A percentile compares a stretch with the other conserved stretches of the same genome.
Evolutionary conservation across 2,329 filamentous ascomycete genomes (phyloP).

Genomic region (Venturia nashicola): DNA sequence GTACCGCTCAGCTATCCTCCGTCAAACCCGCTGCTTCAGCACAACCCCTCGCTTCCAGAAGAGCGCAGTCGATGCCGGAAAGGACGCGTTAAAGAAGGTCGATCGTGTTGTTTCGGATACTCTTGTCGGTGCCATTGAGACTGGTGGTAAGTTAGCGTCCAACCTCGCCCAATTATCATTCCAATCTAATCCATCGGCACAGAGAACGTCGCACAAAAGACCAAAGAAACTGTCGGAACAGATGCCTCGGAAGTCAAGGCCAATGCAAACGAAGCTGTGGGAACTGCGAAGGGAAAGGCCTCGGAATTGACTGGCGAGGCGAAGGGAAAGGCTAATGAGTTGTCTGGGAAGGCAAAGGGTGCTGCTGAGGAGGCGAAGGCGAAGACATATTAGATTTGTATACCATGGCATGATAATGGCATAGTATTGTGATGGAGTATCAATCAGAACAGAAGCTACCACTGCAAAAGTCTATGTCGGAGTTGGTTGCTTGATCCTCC

Average conservation of each 20-base stretch:
- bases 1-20: conserved; percentile 32
- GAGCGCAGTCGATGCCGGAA: conserved; percentile 41
- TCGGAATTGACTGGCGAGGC: conserved; percentile 25
- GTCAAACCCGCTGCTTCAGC: conserved; percentile 40
- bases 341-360: conserved; percentile 15
- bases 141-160: conserved; percentile 38
- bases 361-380: conserved; percentile 12
- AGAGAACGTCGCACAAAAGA: conserved; percentile 4
- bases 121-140: conserved; percentile 50
- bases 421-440: not conserved
- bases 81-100: conserved; percentile 45
- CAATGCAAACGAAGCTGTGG: conserved; percentile 23
- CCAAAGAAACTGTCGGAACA: conserved; percentile 1
- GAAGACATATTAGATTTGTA: conserved; percentile 9
- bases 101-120: conserved; percentile 43
- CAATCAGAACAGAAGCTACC: too few relatives aligned
- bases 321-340: conserved; percentile 25
- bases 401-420: not conserved
- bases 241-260: conserved; percentile 25
- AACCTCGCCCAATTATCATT: not conserved
- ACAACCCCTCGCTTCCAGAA: conserved; percentile 38
- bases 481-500: too few relatives aligned
- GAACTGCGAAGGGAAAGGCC: conserved; percentile 35
- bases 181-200: not conserved
- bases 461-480: too few relatives aligned